Evolutionary conservation across 768 basidiomycete species (phyloP).

Genomic region (Agaricus subrufescens): DNA sequence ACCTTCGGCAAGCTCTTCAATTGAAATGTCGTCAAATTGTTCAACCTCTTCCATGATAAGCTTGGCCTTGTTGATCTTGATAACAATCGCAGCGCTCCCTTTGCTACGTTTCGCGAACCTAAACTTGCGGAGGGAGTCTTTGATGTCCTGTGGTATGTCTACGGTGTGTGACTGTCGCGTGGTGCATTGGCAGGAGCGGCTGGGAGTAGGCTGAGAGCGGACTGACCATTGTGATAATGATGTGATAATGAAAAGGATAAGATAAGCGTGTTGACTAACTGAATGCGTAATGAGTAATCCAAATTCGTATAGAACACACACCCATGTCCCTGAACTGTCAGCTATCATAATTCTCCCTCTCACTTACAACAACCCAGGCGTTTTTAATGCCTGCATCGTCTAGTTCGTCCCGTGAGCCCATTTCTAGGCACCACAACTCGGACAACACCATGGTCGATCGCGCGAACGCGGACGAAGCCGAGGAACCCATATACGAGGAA

Average conservation of each 20-base stretch:
- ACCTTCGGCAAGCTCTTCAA: conserved; percentile 91
- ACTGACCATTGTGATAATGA: conserved; percentile 29
- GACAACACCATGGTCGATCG: conserved; percentile 8
- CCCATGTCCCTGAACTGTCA: no score
- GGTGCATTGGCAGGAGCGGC: conserved; percentile 2
- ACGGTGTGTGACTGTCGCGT: conserved; percentile 62
- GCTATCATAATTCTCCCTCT: not conserved
- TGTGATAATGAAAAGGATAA: conserved; percentile 17
- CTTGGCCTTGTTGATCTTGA: conserved; percentile 86
- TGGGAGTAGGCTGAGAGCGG: conserved; percentile 8
- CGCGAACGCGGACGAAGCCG: conserved; percentile 25
- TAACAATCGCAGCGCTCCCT: conserved; percentile 73
- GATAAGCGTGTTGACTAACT: conserved; percentile 17
- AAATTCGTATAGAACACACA: not conserved
- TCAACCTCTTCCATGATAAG: conserved; percentile 83
- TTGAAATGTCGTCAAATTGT: conserved; percentile 66
- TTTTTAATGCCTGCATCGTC: conserved; percentile 1
- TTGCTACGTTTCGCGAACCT: conserved; percentile 64
- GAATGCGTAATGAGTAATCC: conserved; percentile 7
- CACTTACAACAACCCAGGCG: not conserved
- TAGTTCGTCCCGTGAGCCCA: not conserved
- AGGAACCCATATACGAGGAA: conserved; percentile 39
- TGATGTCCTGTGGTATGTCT: conserved; percentile 78
- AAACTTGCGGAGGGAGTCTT: conserved; percentile 80
- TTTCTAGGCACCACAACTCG: not conserved